Conservation (phyloP, 2,329 filamentous ascomycete species). For the Zasmidium citrigriseum region DNA sequence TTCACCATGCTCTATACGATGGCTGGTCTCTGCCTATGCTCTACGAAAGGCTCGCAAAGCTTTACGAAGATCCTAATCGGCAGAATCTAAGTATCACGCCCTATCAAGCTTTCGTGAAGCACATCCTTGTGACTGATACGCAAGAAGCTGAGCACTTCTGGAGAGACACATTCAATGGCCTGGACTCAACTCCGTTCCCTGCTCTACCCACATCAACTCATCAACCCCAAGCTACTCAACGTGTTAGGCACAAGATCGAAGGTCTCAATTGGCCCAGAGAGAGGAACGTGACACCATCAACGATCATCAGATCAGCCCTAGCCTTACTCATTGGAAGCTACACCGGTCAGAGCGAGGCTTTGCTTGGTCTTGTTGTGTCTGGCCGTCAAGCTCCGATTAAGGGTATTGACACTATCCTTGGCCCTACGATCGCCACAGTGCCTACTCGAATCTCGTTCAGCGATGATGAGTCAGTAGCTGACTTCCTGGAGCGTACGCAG, state of each 20-base stretch:
- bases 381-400: neutral
- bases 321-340: neutral
- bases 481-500: conserved; percentile 2
- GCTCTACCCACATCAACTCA: neutral
- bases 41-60: neutral
- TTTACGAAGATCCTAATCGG: neutral
- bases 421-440: conserved; percentile 10
- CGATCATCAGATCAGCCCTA: neutral
- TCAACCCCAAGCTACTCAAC: neutral
- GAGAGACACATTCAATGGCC: neutral
- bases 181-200: neutral
- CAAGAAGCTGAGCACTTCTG: neutral
- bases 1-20: conserved; percentile 44
- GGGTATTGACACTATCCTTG: neutral
- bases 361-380: neutral
- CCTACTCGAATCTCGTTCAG: conserved; percentile 4
- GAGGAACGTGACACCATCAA: neutral
- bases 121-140: neutral
- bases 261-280: neutral
- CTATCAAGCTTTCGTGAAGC: neutral
- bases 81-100: neutral
- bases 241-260: neutral
- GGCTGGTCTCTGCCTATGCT: conserved; percentile 27
- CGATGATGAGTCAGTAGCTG: neutral
- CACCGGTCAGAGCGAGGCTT: neutral